Evolutionary conservation across 306 rosid species (phyloP).

Genomic region (Biancaea sappan): DNA sequence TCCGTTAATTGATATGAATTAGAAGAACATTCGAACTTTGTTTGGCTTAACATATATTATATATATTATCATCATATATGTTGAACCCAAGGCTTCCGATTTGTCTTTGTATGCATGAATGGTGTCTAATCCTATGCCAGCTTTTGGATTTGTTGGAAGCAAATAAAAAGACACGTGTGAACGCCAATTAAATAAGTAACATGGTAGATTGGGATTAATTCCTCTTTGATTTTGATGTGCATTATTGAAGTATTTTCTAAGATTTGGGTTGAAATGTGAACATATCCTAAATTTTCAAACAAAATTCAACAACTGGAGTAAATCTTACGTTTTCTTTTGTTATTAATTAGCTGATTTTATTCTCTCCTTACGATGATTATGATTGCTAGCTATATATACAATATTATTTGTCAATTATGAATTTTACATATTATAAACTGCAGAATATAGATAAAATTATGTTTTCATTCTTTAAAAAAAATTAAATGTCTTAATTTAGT

Average conservation of each 20-base stretch:
- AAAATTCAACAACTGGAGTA: background rate
- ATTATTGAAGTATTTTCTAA: background rate
- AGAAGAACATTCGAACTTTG: slow-evolving; percentile 10
- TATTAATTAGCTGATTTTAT: background rate
- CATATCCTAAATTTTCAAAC: slow-evolving; percentile 1
- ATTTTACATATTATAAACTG: too few species aligned
- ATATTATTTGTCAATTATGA: too few species aligned
- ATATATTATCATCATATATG: too few species aligned
- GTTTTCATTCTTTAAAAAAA: too few species aligned
- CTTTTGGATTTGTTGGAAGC: background rate
- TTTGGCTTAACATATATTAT: background rate
- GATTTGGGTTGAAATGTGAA: slow-evolving; percentile 18
- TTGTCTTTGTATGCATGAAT: slow-evolving; percentile 34
- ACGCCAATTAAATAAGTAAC: slow-evolving; percentile 7
- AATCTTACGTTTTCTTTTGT: background rate
- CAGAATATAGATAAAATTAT: too few species aligned
- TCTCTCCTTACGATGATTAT: background rate
- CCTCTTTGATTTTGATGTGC: slow-evolving; percentile 10
- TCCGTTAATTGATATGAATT: background rate
- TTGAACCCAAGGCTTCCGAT: slow-evolving; percentile 29
- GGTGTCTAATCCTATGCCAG: slow-evolving; percentile 14
- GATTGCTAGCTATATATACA: background rate
- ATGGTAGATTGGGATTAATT: background rate
- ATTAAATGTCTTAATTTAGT: too few species aligned
- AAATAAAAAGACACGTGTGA: background rate